Percentiles rank a stretch among this genome's conserved stretches.
Evolutionary conservation across 2,329 filamentous ascomycete species (phyloP).

Genomic region (Coniochaeta sp.): DNA sequence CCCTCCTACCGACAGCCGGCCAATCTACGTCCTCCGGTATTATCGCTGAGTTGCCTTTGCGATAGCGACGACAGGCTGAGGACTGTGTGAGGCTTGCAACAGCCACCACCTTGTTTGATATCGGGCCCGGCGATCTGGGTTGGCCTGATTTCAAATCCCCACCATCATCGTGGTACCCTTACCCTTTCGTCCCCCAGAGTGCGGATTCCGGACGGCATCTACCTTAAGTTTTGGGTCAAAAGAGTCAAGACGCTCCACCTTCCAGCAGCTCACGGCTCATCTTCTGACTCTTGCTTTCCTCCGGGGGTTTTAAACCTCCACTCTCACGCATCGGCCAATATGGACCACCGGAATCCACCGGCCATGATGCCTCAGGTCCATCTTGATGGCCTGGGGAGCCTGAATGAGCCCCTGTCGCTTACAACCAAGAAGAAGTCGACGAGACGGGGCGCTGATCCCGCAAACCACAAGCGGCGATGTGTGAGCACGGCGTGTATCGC

Average conservation of each 20-base stretch:
- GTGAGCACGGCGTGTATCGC: constrained; percentile 82
- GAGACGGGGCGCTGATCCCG: constrained; percentile 37
- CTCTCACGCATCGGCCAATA: background rate
- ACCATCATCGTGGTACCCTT: background rate
- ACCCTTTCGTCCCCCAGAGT: background rate
- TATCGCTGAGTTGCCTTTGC: background rate
- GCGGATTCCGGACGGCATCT: background rate
- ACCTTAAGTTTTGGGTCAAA: background rate
- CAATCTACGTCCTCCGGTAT: background rate
- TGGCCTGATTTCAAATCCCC: background rate
- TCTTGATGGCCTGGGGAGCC: background rate
- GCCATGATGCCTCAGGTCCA: background rate
- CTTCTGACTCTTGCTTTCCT: background rate
- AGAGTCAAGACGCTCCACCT: background rate
- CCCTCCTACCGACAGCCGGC: background rate
- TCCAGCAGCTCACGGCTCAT: background rate
- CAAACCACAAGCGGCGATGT: constrained; percentile 61
- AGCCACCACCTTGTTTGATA: too few species aligned
- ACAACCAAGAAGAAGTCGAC: constrained; percentile 38
- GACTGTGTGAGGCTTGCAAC: background rate
- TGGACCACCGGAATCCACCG: background rate
- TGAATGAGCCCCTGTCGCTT: constrained; percentile 2
- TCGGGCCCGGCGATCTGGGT: background rate
- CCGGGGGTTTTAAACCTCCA: background rate
- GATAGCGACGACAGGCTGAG: background rate